phyloP scores from a whole-genome alignment of 768 basidiomycete species.

The Termitomyces sp. region DNA sequence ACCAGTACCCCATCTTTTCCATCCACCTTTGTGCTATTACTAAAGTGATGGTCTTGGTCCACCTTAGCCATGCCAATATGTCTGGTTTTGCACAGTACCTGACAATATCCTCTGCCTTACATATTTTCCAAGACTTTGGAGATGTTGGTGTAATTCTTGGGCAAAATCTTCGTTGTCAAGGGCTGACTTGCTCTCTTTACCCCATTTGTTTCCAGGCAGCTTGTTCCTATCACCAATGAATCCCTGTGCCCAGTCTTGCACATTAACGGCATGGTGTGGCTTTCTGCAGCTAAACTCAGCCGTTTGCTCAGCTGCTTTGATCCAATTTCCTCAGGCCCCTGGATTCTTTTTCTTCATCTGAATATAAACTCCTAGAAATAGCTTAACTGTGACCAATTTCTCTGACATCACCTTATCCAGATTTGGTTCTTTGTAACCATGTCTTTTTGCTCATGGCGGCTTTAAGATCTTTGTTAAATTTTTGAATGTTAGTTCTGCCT shows the following conservation, averaged over 20 bases:
- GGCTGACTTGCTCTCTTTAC: background rate
- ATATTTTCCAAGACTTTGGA: constrained; percentile 18
- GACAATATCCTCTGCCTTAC: constrained; percentile 17
- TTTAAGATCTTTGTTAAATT: background rate
- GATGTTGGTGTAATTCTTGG: constrained; percentile 10
- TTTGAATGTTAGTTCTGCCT: background rate
- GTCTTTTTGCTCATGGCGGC: no score
- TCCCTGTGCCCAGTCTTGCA: background rate
- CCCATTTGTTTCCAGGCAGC: background rate
- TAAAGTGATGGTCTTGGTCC: constrained; percentile 6
- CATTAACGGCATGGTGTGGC: background rate
- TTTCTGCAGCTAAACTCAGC: background rate
- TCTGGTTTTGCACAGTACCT: no score
- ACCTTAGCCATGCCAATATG: constrained; percentile 4
- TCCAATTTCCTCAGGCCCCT: background rate
- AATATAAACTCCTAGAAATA: background rate
- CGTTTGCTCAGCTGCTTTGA: background rate
- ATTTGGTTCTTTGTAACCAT: background rate
- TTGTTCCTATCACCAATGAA: background rate
- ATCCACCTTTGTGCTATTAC: constrained; percentile 22
- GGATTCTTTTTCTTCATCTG: background rate
- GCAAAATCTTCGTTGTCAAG: constrained; percentile 12
- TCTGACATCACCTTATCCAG: background rate
- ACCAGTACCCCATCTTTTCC: constrained; percentile 16
- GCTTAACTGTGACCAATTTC: background rate